Conservation (phyloP, 1,284 basidiomycete genomes). For the Microbotryomycetes sp. region DNA sequence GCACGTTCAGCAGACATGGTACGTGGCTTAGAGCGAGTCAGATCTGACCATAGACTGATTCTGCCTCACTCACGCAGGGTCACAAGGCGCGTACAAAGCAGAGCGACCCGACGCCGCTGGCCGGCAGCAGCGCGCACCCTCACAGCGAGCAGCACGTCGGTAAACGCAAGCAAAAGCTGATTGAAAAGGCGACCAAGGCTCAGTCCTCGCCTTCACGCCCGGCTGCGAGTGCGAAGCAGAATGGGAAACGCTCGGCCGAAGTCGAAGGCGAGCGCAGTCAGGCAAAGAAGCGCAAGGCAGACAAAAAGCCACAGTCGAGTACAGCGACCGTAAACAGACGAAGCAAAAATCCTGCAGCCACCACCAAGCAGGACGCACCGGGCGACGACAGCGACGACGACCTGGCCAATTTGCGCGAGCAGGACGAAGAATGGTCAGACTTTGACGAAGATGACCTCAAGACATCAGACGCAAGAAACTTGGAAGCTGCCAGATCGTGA, state of each 20-base stretch:
- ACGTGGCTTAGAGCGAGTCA: not conserved
- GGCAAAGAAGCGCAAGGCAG: not conserved
- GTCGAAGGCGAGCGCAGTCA: not conserved
- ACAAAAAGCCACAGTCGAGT: not conserved
- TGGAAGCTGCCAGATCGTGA: constrained; percentile 30
- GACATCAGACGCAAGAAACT: constrained; percentile 14
- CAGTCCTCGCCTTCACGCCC: not conserved
- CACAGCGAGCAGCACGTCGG: constrained; percentile 19
- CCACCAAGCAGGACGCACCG: not conserved
- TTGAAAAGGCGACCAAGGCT: constrained; percentile 12
- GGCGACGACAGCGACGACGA: constrained; percentile 27
- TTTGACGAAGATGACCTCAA: constrained; percentile 26
- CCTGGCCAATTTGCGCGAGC: constrained; percentile 18
- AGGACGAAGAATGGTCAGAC: constrained; percentile 19
- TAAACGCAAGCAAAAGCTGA: constrained; percentile 25
- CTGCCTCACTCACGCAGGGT: constrained; percentile 9
- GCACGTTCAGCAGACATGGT: too few species aligned
- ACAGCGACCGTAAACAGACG: not conserved
- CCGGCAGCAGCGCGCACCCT: constrained; percentile 17
- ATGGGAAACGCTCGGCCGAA: not conserved
- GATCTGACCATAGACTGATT: not conserved
- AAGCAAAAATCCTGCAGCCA: not conserved
- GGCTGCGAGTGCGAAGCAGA: constrained; percentile 1
- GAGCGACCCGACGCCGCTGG: constrained; percentile 21
- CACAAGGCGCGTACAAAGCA: constrained; percentile 27